Percentiles rank a stretch among this genome's conserved stretches.
These are phyloP conservation scores for Brasenia schreberi DNA, from an alignment of 164 flowering plant genomes.

Conservation along the genomic window DNA sequence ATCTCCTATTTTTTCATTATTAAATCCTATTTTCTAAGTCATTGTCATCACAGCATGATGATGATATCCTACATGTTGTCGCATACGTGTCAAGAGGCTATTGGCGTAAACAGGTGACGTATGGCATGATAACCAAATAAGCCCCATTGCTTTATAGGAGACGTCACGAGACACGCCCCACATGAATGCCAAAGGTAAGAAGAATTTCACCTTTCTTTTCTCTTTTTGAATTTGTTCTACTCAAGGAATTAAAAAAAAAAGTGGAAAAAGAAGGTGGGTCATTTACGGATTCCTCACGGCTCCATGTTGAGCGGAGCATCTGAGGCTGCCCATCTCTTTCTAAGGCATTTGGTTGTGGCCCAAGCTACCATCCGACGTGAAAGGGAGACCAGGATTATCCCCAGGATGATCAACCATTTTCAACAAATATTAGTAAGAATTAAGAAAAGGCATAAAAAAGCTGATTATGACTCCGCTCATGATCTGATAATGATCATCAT, in stretches of 20 bases:
- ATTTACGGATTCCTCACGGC: conserved; percentile 27
- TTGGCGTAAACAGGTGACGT: too few species aligned
- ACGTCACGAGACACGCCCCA: neutral
- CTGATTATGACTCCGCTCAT: too few species aligned
- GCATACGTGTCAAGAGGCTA: too few species aligned
- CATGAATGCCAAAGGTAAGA: neutral
- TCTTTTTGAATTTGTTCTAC: neutral
- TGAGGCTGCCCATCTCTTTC: conserved; percentile 1
- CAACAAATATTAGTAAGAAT: too few species aligned
- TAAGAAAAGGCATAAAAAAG: too few species aligned
- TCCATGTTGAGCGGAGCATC: conserved; percentile 4
- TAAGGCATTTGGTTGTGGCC: conserved; percentile 1
- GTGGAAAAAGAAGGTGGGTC: conserved; percentile 1
- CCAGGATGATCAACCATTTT: too few species aligned
- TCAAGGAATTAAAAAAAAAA: neutral
- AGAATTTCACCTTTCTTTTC: too few species aligned
- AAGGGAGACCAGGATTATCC: neutral
- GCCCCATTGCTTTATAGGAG: neutral
- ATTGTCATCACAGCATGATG: neutral
- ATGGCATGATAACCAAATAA: neutral
- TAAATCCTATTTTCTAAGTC: too few species aligned
- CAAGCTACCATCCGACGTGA: conserved; percentile 6
- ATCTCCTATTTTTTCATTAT: neutral
- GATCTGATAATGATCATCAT: too few species aligned
- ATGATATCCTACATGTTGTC: neutral